Evolutionary conservation across 371 early-diverging fungal species (phyloP), one percentile per base, ranked within the genome.

Genomic region (Mortierella polycephala): DNA sequence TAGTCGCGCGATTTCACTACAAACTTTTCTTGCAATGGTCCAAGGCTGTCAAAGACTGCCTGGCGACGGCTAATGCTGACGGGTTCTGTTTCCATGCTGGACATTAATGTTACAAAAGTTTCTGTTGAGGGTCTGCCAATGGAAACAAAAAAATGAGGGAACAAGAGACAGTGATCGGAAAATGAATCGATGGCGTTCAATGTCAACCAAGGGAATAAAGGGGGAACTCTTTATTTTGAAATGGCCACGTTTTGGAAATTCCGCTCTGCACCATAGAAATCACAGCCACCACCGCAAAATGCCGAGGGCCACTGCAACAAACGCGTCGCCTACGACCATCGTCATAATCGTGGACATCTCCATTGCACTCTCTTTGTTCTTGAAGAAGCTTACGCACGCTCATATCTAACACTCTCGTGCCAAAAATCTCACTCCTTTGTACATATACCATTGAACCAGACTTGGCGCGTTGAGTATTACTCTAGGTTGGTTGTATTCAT

Each of bases 1-100:
- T 92, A 96, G 16, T 84, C 64, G 10, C 85, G 83, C 39, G 88
- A 75, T 41, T 81, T 83, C 62, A 92, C 74, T 0, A 84, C 13
- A 54, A 92, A 86, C 30, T 62, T 57, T 3, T 86, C 80, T 50
- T 84, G 82, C 10, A 86, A 67, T 23, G 69, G 65, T 9, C 72
- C 63, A 4, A 85, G 71, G 52, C 82, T 72, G 50, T 87, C 85
- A 54, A 69, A 83, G 0, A 54, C 63, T 7, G 86, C 80, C 30
- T 49, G 63, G 11, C 65, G 79, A 11, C 79, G 67, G 13, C 69
- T 46, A 30, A 72, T 62, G 46, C 53, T 57, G 12, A 55, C 18
- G 2, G 62, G 14, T 41, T 64, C 75, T 14, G 64, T 58, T 47
- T 49, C 58, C 75, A 75, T 69, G 59, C 54, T 60, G 57, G 62